A percentile compares a stretch with the other conserved stretches of the same genome.
phyloP scores from a whole-genome alignment of 1,139 yeast species.

The Candida sp. region DNA sequence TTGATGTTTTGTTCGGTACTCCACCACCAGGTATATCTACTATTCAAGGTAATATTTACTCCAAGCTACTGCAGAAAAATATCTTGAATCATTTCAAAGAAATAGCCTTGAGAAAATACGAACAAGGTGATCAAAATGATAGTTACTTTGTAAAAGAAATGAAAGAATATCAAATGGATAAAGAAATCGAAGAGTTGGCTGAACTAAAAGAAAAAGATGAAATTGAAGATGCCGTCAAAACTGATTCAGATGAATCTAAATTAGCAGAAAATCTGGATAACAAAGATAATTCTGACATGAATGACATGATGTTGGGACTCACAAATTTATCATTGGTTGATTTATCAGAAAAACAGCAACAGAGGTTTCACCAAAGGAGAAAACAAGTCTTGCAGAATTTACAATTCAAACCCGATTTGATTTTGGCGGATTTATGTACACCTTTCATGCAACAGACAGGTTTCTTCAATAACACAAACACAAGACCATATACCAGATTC shows the following conservation, averaged over 20 bases:
- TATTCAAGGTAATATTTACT: constrained; percentile 83
- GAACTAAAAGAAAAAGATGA: constrained; percentile 2
- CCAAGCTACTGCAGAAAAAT: constrained; percentile 59
- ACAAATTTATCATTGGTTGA: constrained; percentile 11
- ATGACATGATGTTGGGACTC: constrained; percentile 10
- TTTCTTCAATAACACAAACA: constrained; percentile 69
- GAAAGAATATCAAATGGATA: constrained; percentile 15
- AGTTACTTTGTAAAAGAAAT: constrained; percentile 26
- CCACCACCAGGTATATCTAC: constrained; percentile 82
- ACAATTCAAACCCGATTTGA: constrained; percentile 45
- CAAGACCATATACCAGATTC: constrained; percentile 56
- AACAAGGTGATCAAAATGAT: not conserved
- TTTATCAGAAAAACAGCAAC: constrained; percentile 2
- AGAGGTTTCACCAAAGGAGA: not conserved
- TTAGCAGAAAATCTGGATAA: not conserved
- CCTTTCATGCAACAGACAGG: constrained; percentile 67
- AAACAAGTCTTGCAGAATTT: constrained; percentile 2
- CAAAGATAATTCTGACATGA: not conserved
- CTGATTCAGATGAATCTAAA: not conserved
- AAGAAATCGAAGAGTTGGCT: constrained; percentile 15
- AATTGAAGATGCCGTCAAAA: not conserved
- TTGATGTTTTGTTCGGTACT: constrained; percentile 72
- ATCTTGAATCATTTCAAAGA: constrained; percentile 56
- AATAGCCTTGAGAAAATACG: constrained; percentile 20
- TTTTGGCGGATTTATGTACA: constrained; percentile 85